Base-by-base conservation (phyloP, 2,329 filamentous ascomycete species). In the Metarhizium anisopliae region DNA sequence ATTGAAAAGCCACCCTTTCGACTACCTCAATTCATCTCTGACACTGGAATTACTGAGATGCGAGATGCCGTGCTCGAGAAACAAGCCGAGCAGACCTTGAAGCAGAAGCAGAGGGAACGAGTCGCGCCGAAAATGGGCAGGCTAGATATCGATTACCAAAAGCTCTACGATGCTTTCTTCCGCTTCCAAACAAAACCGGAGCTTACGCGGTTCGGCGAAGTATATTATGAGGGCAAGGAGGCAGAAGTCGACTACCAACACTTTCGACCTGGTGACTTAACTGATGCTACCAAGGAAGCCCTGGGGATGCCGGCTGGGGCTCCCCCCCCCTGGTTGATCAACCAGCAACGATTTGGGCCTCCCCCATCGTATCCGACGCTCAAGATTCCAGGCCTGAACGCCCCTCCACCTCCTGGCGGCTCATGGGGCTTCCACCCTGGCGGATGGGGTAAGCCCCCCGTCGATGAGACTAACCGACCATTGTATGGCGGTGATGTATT, bases 161-260 rank as follows among this genome's bases (percentile, higher is more conserved):
- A 94, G 70, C 84, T 97, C 55, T 97, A 97, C 74, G 94, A 97
- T 68, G 94, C 94, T 4, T 99, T 99, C 77, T 99, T 99, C 78
- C 84, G 91, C 58, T 95, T 96, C 68, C 94, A 99, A 74, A 95
- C 90, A 45, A 99, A 99, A 73, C 94, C 94, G 0, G 86, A 91
- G 63, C 76, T 99, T 60, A 97, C 94, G 36, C 83, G 92, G 47
- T 99, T 96, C 64, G 94, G 94, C 45, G 94, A 99, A 71, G 92
- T 99, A n/a, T 99, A 99, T 72, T 97, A 97, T 70, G 94, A 99
- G 72, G 94, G 94, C 68, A 99, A 99, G 71, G 94, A 99, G 69
- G 94, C 90, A 67, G 94, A 99, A 72, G 96, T 94, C 1, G 95
- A 97, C 68, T 81, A 95, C 60, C 86, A 89, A 63, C 89, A 96